Evolutionary conservation across 306 rosid genomes (phyloP).

Genomic region (Pachyrhizus erosus): DNA sequence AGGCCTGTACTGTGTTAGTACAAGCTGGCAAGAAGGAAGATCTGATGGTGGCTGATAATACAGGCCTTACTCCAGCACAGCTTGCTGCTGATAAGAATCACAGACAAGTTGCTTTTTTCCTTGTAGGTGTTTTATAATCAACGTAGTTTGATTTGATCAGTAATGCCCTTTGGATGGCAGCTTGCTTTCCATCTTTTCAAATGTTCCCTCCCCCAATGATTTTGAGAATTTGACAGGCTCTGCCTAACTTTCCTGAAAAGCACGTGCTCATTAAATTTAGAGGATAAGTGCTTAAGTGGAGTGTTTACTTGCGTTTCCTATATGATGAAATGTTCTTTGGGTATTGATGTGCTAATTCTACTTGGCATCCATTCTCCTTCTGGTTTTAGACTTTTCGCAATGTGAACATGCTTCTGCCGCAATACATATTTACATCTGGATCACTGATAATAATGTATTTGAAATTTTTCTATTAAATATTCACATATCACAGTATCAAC

Average conservation of each 20-base stretch:
- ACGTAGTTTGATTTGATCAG: slow-evolving; percentile 51
- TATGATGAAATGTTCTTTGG: slow-evolving; percentile 29
- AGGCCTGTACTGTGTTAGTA: slow-evolving; percentile 96
- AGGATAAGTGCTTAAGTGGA: slow-evolving; percentile 19
- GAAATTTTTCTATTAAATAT: slow-evolving; percentile 14
- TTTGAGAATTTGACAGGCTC: slow-evolving; percentile 26
- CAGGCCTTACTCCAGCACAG: slow-evolving; percentile 98
- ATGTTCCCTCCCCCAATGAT: not conserved
- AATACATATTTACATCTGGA: slow-evolving; percentile 8
- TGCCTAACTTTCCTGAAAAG: slow-evolving; percentile 12
- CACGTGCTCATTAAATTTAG: slow-evolving; percentile 26
- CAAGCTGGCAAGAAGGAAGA: slow-evolving; percentile 99
- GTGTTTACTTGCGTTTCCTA: not conserved
- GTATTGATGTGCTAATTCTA: slow-evolving; percentile 22
- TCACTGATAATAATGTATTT: slow-evolving; percentile 27
- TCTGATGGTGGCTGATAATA: slow-evolving; percentile 85
- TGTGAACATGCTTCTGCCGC: slow-evolving; percentile 25
- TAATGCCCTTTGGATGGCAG: slow-evolving; percentile 38
- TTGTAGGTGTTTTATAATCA: slow-evolving; percentile 78
- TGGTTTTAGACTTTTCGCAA: slow-evolving; percentile 16
- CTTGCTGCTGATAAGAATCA: slow-evolving; percentile 97
- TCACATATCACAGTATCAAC: slow-evolving; percentile 2
- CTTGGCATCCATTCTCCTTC: slow-evolving; percentile 22
- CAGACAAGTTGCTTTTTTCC: slow-evolving; percentile 99
- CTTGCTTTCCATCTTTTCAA: slow-evolving; percentile 9